Percentiles rank a stretch among this genome's conserved stretches.
These are phyloP conservation scores for Pleurotus salmoneostramineus DNA, from an alignment of 768 basidiomycete genomes.

Conservation along the genomic window DNA sequence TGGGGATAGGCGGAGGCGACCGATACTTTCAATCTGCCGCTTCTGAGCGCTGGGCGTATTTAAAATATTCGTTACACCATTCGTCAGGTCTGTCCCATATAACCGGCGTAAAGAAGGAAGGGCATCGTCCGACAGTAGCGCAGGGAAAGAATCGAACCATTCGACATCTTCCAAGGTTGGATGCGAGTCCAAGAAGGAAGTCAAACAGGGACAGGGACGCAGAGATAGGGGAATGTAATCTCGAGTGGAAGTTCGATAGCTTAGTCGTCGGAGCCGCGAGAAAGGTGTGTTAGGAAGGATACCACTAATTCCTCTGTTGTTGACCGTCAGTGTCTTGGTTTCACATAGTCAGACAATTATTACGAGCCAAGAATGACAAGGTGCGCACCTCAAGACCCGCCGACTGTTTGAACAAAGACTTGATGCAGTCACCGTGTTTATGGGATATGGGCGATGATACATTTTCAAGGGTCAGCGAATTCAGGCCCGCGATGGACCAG, in stretches of 20 bases:
- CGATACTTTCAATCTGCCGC: slow-evolving; percentile 1
- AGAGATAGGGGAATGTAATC: background rate
- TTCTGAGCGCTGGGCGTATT: background rate
- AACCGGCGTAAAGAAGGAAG: background rate
- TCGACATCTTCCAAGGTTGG: slow-evolving; percentile 1
- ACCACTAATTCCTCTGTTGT: background rate
- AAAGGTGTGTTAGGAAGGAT: background rate
- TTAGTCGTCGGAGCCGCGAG: background rate
- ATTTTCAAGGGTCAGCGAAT: background rate
- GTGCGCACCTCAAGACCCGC: background rate
- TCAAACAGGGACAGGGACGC: background rate
- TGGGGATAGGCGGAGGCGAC: background rate
- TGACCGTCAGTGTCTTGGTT: background rate
- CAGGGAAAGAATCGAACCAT: slow-evolving; percentile 3
- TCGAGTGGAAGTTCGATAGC: background rate
- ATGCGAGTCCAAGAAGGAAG: background rate
- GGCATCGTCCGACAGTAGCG: background rate
- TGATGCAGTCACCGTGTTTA: background rate
- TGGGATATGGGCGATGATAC: background rate
- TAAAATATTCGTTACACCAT: background rate
- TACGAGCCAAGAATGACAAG: background rate
- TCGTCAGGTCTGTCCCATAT: background rate
- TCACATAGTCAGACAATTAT: background rate
- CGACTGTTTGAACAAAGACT: background rate
- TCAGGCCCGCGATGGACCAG: background rate